Evolutionary conservation across 805 yeast genomes (phyloP).

Genomic region (Alloascoidea africana): DNA sequence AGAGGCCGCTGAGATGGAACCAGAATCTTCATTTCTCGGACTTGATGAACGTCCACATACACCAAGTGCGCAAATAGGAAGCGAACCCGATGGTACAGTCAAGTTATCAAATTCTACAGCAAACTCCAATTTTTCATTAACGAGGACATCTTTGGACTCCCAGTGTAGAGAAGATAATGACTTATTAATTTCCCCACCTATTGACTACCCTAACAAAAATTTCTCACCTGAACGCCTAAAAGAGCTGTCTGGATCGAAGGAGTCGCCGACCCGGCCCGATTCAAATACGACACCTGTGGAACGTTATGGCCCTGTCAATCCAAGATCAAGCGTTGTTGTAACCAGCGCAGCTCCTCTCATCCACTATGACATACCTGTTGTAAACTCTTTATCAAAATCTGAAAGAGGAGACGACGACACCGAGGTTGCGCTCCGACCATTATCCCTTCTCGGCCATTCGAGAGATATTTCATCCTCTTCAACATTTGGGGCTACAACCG

Average conservation of each 20-base stretch:
- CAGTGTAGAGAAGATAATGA: background rate
- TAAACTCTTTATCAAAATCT: no score
- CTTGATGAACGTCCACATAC: background rate
- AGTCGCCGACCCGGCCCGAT: background rate
- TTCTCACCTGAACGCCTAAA: background rate
- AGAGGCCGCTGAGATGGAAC: no score
- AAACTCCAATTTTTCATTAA: background rate
- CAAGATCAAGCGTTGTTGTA: no score
- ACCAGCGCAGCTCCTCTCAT: no score
- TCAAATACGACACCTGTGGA: background rate
- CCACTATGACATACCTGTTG: no score
- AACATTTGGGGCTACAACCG: no score
- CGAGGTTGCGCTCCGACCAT: no score
- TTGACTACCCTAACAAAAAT: background rate
- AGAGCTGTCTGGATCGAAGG: background rate
- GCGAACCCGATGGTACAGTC: background rate
- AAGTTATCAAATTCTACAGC: background rate
- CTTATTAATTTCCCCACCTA: background rate
- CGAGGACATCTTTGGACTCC: background rate
- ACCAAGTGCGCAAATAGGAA: background rate
- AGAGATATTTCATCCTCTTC: no score
- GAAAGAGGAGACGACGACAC: no score
- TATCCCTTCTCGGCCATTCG: no score
- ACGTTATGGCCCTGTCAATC: background rate
- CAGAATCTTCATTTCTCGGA: background rate